Conservation (phyloP, 1,284 basidiomycete species). For the Porogramme epimiltina region DNA sequence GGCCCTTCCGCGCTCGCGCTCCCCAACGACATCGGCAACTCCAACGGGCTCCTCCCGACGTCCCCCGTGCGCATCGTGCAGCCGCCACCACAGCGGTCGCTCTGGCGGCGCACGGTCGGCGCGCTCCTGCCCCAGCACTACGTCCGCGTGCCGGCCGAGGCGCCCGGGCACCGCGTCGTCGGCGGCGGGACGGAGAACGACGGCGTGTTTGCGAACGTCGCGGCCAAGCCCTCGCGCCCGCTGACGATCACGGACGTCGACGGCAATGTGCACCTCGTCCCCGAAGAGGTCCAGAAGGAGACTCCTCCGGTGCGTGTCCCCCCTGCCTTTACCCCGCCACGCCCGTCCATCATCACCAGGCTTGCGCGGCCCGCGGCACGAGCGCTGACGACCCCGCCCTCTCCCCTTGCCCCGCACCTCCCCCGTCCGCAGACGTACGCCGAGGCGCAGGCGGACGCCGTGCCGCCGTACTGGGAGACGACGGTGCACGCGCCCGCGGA, state of each 20-base stretch:
- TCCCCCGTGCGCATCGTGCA: constrained; percentile 35
- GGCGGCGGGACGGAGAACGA: constrained; percentile 89
- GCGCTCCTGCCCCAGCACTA: constrained; percentile 79
- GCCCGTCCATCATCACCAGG: background rate
- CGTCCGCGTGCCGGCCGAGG: constrained; percentile 51
- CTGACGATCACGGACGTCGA: constrained; percentile 49
- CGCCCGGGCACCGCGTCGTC: constrained; percentile 31
- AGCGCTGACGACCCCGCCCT: no score
- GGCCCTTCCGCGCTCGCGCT: constrained; percentile 56
- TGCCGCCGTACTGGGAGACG: constrained; percentile 97
- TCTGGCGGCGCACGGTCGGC: constrained; percentile 66
- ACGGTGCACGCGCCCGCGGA: constrained; percentile 79
- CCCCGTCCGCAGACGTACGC: constrained; percentile 70
- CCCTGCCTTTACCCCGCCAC: background rate
- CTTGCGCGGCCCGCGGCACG: background rate
- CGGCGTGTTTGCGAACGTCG: constrained; percentile 95
- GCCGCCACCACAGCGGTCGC: constrained; percentile 38
- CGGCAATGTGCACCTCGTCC: constrained; percentile 69
- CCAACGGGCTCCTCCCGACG: constrained; percentile 78
- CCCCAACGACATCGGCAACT: constrained; percentile 77
- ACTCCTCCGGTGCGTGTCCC: constrained; percentile 74
- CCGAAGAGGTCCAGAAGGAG: constrained; percentile 82
- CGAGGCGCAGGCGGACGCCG: constrained; percentile 87
- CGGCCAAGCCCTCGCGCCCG: constrained; percentile 77
- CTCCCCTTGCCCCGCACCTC: no score